Evolutionary conservation across 768 basidiomycete genomes (phyloP).

Genomic region (Boletus huronensis): DNA sequence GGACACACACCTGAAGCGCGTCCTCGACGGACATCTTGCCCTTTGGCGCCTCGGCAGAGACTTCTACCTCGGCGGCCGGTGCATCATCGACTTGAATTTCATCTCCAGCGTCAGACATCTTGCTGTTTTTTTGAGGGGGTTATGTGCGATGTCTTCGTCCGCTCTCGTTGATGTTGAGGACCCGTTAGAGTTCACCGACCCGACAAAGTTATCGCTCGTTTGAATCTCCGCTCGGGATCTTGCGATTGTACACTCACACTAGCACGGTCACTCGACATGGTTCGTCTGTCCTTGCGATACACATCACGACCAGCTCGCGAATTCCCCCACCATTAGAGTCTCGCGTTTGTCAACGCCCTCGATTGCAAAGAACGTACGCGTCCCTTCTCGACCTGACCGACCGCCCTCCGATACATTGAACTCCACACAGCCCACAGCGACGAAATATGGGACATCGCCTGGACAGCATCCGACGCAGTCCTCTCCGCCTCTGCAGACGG

Average conservation of each 20-base stretch:
- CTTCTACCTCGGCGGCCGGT: conserved; percentile 67
- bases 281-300: conserved; percentile 20
- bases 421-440: conserved; percentile 63
- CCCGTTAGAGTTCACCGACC: conserved; percentile 49
- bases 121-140: conserved; percentile 30
- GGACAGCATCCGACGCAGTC: conserved; percentile 62
- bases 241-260: conserved; percentile 28
- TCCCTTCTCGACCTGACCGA: conserved; percentile 8
- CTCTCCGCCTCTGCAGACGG: conserved; percentile 80
- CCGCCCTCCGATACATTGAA: conserved; percentile 1
- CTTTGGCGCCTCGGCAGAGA: conserved; percentile 85
- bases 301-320: conserved; percentile 21
- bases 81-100: conserved; percentile 76
- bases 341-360: conserved; percentile 69
- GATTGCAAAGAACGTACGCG: conserved; percentile 74
- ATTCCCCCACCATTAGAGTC: conserved; percentile 43
- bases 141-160: conserved; percentile 78
- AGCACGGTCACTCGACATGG: conserved; percentile 12
- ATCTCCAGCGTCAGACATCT: conserved; percentile 99
- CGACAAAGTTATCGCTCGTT: conserved; percentile 32
- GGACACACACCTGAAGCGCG: conserved; percentile 71
- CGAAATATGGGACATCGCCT: conserved; percentile 73
- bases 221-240: conserved; percentile 53
- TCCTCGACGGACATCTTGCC: conserved; percentile 96
- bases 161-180: conserved; percentile 86